Conservation (phyloP, 164 flowering plant species). For the Protea cynaroides region DNA sequence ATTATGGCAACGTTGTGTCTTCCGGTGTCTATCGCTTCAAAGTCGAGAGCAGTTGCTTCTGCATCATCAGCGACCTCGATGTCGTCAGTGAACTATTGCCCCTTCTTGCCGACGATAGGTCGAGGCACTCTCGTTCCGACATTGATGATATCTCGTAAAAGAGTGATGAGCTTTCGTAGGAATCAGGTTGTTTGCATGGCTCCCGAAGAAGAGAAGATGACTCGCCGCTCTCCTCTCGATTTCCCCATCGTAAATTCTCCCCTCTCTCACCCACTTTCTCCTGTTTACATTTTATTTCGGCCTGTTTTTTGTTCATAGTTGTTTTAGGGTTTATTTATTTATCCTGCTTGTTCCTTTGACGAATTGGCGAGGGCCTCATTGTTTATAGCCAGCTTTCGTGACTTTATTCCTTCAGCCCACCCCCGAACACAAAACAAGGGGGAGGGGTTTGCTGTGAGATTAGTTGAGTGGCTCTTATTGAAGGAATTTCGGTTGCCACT, state of each 20-base stretch:
- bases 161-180: background rate
- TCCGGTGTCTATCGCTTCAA: background rate
- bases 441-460: too few relatives aligned
- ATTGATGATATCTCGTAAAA: background rate
- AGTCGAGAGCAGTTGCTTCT: background rate
- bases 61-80: conserved; percentile 1
- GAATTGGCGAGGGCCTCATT: too few relatives aligned
- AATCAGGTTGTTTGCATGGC: conserved; percentile 59
- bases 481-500: too few relatives aligned
- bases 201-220: conserved; percentile 72
- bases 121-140: conserved; percentile 2
- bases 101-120: background rate
- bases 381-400: too few relatives aligned
- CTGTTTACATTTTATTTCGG: too few relatives aligned
- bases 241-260: conserved; percentile 51
- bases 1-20: background rate
- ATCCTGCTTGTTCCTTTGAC: too few relatives aligned
- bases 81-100: background rate
- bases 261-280: too few relatives aligned
- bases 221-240: conserved; percentile 82
- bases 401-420: too few relatives aligned
- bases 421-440: too few relatives aligned
- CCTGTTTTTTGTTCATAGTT: too few relatives aligned
- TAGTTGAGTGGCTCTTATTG: too few relatives aligned
- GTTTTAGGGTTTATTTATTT: too few relatives aligned